Evolutionary conservation across 208 protist species (phyloP).

Genomic region (Trichomonas vaginalis): DNA sequence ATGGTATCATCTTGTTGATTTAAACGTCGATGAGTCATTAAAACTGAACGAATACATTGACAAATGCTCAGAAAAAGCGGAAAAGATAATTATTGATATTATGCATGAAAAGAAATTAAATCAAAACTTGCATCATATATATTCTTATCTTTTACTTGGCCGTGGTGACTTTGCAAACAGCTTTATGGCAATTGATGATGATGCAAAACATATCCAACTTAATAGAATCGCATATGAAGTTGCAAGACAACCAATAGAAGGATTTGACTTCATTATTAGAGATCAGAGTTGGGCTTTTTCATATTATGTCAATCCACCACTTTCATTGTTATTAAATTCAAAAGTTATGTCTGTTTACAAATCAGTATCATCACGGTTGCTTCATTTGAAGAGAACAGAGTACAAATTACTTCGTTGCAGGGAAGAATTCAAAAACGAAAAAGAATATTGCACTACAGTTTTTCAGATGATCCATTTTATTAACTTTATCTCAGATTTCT

Average conservation of each 20-base stretch:
- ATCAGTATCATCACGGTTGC: background rate
- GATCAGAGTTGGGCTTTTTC: background rate
- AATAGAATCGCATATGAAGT: background rate
- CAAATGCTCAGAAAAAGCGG: background rate
- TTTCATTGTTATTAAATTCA: background rate
- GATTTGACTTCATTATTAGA: background rate
- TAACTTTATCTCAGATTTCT: background rate
- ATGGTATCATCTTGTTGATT: background rate
- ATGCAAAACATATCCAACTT: background rate
- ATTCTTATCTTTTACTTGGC: background rate
- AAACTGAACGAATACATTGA: background rate
- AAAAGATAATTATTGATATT: background rate
- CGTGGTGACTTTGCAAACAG: background rate
- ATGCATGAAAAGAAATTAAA: background rate
- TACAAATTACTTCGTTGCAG: background rate
- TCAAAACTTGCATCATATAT: background rate
- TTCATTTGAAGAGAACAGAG: background rate
- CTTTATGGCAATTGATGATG: background rate
- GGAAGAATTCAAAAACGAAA: background rate
- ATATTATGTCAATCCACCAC: background rate
- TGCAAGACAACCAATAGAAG: background rate
- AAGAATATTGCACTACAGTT: background rate
- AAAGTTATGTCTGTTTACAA: background rate
- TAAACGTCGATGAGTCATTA: background rate
- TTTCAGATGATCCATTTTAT: constrained; percentile 1